These are phyloP conservation scores for Penicillium sp. DNA, from an alignment of 2,329 filamentous ascomycete genomes.

Conservation along the genomic window DNA sequence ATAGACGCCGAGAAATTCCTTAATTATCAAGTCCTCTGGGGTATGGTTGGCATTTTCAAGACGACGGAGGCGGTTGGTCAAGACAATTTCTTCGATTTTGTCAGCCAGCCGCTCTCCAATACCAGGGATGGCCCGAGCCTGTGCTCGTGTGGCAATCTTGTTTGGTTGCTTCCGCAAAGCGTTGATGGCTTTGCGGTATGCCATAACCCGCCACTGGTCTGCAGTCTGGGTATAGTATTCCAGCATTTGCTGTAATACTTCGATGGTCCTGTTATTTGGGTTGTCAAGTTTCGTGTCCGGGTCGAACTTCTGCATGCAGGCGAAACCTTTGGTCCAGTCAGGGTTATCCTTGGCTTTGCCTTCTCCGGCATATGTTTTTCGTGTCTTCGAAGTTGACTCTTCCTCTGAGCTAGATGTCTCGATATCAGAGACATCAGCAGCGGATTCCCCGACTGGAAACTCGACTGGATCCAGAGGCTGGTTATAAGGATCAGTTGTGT, in stretches of 20 bases:
- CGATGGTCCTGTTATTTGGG: constrained; percentile 67
- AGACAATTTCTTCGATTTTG: constrained; percentile 83
- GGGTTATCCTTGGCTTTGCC: constrained; percentile 7
- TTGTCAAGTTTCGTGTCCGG: constrained; percentile 42
- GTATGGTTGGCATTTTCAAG: constrained; percentile 64
- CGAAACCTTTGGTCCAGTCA: constrained; percentile 41
- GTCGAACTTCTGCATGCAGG: constrained; percentile 53
- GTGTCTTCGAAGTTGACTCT: constrained; percentile 1
- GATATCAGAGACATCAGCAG: constrained; percentile 12
- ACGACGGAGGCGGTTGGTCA: constrained; percentile 60
- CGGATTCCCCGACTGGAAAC: constrained; percentile 15
- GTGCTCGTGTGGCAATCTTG: constrained; percentile 58
- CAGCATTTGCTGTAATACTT: constrained; percentile 67
- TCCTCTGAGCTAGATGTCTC: constrained; percentile 12
- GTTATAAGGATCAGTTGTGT: background rate
- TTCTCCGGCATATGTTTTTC: background rate
- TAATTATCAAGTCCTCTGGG: constrained; percentile 55
- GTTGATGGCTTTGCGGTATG: constrained; percentile 70
- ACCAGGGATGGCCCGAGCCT: constrained; percentile 59
- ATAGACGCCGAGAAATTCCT: constrained; percentile 68
- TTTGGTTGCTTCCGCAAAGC: constrained; percentile 57
- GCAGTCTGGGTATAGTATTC: constrained; percentile 65
- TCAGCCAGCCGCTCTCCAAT: constrained; percentile 65
- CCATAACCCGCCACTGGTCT: constrained; percentile 66
- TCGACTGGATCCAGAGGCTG: constrained; percentile 31